Base-by-base conservation (phyloP, 1,139 yeast species). In the Pichiaceae sp. region DNA sequence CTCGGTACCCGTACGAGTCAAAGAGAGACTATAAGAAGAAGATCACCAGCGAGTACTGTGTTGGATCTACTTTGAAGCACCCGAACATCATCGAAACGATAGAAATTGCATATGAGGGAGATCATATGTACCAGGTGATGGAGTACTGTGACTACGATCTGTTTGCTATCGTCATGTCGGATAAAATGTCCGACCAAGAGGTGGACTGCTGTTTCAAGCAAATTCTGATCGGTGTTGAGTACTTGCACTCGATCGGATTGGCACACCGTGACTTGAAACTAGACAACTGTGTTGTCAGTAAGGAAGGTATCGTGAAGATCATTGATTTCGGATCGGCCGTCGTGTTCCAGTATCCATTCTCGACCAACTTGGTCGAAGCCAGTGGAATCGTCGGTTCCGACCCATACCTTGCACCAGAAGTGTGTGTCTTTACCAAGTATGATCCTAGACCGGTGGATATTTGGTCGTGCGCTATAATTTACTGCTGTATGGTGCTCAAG, bases 401-500 rank as follows among this genome's bases (percentile, higher is more conserved):
- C 60, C 99, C 99, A 4, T 91, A 91, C 55, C 70, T 91, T 53
- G 97, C 98, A 1, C 98, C 99, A 0, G 99, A 91, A 59, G 96
- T 89, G 15, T 70, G 93, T 47, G 72, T 71, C 24, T 72, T 74
- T 38, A 71, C 76, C 39, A 73, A 79, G 24, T 91, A 89, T 55
- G 94, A 89, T 55, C 96, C 98, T 3, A 86, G 84, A 53, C 84
- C 87, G 2, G 95, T 89, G 8, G 98, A 91, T 60, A 69, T 91
- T 37, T 91, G 98, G 98, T 87, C 96, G 1, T 70, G 84, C 42
- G 98, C 96, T 9, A 87, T 91, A 34, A 89, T 91, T 30, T 91
- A 81, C 57, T 91, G 97, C 62, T 91, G 98, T 62, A 87, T 89
- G 95, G 78, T 91, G 38, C 65, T 91, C 48, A 82, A 91, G 51